These are phyloP conservation scores for Lactarius sanguifluus DNA, from an alignment of 768 basidiomycete species.

Conservation along the genomic window DNA sequence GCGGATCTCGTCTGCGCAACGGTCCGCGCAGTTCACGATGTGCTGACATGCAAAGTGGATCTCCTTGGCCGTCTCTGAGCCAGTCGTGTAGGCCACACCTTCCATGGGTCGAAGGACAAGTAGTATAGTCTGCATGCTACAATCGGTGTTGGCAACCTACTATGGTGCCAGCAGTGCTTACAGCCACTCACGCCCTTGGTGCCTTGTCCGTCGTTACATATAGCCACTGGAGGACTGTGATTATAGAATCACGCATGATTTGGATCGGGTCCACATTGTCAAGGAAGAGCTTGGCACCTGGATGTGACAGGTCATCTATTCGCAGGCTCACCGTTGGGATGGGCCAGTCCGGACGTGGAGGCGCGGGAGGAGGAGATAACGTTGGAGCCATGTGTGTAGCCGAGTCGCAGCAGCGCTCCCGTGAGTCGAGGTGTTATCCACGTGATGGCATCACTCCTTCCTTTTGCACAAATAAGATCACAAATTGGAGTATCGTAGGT, in stretches of 20 bases:
- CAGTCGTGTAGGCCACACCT: slow-evolving; percentile 69
- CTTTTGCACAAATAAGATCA: too few species aligned
- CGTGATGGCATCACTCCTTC: too few species aligned
- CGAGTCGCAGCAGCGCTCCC: too few species aligned
- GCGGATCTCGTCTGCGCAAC: slow-evolving; percentile 54
- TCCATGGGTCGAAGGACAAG: slow-evolving; percentile 65
- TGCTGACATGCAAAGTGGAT: slow-evolving; percentile 72
- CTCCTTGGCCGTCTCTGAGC: slow-evolving; percentile 60
- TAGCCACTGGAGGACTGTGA: slow-evolving; percentile 23
- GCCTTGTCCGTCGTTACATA: slow-evolving; percentile 26
- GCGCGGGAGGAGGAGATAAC: slow-evolving; percentile 15
- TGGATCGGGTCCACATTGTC: slow-evolving; percentile 45
- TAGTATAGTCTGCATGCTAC: slow-evolving; percentile 42
- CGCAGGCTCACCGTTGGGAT: slow-evolving; percentile 54
- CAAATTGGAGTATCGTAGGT: too few species aligned
- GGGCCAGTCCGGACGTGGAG: slow-evolving; percentile 40
- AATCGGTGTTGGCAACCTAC: background rate
- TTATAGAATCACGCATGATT: slow-evolving; percentile 37
- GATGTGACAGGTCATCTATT: slow-evolving; percentile 55
- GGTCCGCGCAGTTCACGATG: slow-evolving; percentile 49
- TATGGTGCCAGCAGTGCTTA: background rate
- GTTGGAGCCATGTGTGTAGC: slow-evolving; percentile 8
- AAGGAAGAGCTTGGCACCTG: slow-evolving; percentile 55
- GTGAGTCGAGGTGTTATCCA: too few species aligned
- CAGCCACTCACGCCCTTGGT: slow-evolving; percentile 24